These are phyloP conservation scores for Pyronema domesticum DNA, from an alignment of 495 filamentous ascomycete species.

Conservation along the genomic window DNA sequence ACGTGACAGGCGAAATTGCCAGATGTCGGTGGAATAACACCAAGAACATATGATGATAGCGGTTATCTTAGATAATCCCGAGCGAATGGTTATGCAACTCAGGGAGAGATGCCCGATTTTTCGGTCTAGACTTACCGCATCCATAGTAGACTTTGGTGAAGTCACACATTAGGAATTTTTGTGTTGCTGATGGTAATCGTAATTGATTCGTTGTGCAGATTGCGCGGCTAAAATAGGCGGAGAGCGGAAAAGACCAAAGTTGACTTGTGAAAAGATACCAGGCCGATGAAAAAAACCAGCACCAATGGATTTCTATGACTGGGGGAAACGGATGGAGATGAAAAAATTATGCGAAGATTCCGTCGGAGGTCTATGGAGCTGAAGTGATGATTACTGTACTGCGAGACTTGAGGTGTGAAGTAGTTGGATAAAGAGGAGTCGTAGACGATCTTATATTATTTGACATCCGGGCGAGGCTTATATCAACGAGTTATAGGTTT, in stretches of 20 bases:
- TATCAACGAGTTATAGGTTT: background rate
- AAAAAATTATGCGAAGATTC: too few species aligned
- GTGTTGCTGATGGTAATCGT: background rate
- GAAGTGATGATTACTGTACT: too few species aligned
- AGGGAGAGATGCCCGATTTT: background rate
- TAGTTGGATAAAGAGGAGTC: too few species aligned
- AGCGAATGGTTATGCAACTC: background rate
- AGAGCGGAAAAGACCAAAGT: too few species aligned
- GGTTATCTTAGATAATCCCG: background rate
- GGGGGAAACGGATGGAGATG: too few species aligned
- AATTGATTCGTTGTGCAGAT: background rate
- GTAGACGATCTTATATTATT: too few species aligned
- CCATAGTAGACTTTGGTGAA: conserved; percentile 35
- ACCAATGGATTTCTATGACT: too few species aligned
- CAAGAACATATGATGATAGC: background rate
- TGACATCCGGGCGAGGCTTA: background rate
- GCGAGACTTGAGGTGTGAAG: too few species aligned
- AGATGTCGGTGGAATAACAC: background rate
- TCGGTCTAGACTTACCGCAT: conserved; percentile 24
- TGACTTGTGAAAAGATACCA: too few species aligned
- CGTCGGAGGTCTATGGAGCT: too few species aligned
- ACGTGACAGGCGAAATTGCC: background rate
- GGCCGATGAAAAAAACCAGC: too few species aligned
- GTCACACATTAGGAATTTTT: conserved; percentile 33
- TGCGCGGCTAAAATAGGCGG: background rate